Conservation (phyloP, 805 yeast species). For the Starmera amethionina region DNA sequence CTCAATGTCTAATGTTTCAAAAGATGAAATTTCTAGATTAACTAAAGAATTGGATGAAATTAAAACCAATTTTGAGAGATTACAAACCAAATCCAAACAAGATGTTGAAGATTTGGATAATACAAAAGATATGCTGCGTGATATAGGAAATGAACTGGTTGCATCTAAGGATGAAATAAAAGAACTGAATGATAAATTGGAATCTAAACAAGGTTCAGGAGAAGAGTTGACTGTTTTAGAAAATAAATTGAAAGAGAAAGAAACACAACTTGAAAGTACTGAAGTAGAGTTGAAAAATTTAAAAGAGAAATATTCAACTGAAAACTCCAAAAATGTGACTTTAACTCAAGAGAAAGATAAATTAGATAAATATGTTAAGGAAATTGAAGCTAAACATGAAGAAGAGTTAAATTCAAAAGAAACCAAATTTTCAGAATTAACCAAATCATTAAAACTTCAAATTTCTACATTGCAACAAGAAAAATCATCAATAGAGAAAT, state of each 20-base stretch:
- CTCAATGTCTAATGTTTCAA: not conserved
- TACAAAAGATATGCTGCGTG: constrained; percentile 65
- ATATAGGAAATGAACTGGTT: constrained; percentile 74
- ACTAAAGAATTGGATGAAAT: constrained; percentile 12
- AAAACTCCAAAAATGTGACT: constrained; percentile 6
- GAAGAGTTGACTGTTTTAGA: constrained; percentile 7
- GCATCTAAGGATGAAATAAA: constrained; percentile 54
- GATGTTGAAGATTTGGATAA: constrained; percentile 53
- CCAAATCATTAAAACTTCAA: not conserved
- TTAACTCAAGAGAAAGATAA: constrained; percentile 15
- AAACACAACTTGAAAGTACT: constrained; percentile 4
- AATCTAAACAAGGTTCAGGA: too few relatives aligned
- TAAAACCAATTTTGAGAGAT: constrained; percentile 9
- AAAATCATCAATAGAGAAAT: constrained; percentile 8
- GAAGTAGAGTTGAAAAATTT: constrained; percentile 4
- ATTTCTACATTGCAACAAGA: constrained; percentile 10
- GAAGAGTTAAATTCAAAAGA: not conserved
- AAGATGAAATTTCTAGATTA: constrained; percentile 4
- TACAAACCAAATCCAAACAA: constrained; percentile 4
- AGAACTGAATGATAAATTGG: constrained; percentile 11
- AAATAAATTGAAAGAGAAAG: constrained; percentile 7
- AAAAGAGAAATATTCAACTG: constrained; percentile 8
- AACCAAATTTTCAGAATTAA: not conserved
- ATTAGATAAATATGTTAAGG: not conserved
- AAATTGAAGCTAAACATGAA: not conserved